phyloP scores from a whole-genome alignment of 179 eudicot genomes.

The Silene noctiflora region DNA sequence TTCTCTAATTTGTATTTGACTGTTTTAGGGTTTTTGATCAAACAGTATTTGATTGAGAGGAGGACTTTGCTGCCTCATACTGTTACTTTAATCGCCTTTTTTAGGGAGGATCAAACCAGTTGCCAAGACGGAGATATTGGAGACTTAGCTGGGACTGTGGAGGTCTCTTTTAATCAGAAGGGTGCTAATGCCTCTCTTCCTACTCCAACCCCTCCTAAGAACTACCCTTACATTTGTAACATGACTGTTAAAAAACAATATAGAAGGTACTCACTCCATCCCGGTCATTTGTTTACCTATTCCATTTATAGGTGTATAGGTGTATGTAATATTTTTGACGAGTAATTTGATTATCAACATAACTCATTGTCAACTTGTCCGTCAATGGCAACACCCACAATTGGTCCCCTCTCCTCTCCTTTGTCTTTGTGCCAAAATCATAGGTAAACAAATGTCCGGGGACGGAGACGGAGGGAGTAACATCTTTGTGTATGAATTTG shows the following conservation, averaged over 20 bases:
- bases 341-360: too few relatives aligned
- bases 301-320: too few relatives aligned
- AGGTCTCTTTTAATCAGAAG: constrained; percentile 53
- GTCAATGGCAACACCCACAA: too few relatives aligned
- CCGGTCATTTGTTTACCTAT: too few relatives aligned
- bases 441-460: too few relatives aligned
- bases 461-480: too few relatives aligned
- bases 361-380: too few relatives aligned
- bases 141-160: constrained; percentile 74
- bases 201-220: constrained; percentile 66
- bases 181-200: constrained; percentile 80
- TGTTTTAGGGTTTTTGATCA: constrained; percentile 60
- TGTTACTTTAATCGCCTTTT: constrained; percentile 65
- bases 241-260: constrained; percentile 71
- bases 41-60: constrained; percentile 70
- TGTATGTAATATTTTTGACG: too few relatives aligned
- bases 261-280: constrained; percentile 44
- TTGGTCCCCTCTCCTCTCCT: too few relatives aligned
- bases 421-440: too few relatives aligned
- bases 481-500: too few relatives aligned
- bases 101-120: constrained; percentile 30
- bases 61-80: constrained; percentile 60
- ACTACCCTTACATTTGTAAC: constrained; percentile 75
- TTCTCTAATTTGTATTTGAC: constrained; percentile 49
- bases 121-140: constrained; percentile 26